phyloP scores from a whole-genome alignment of 306 rosid species.

The Herpetospermum pedunculosum region DNA sequence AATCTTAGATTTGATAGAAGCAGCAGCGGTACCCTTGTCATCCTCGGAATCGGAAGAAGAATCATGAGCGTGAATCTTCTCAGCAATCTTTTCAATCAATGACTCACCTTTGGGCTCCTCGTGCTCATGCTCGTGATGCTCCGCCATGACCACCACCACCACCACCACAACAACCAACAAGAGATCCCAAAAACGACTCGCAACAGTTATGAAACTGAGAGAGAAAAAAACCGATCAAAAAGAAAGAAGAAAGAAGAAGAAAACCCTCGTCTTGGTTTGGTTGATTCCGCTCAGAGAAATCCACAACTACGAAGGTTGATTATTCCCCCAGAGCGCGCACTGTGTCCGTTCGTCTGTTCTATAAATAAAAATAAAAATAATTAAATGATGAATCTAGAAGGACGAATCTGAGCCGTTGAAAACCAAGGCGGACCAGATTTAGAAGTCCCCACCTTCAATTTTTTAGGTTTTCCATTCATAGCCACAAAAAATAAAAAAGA shows the following conservation, averaged over 20 bases:
- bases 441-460: not conserved
- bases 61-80: conserved; percentile 57
- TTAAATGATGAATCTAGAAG: not conserved
- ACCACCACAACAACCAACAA: not conserved
- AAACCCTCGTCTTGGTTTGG: not conserved
- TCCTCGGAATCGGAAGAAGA: conserved; percentile 46
- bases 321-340: not conserved
- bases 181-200: not conserved
- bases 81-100: conserved; percentile 49
- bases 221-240: not conserved
- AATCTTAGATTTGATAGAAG: conserved; percentile 39
- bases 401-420: not conserved
- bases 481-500: not conserved
- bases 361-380: too few relatives aligned
- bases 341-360: conserved; percentile 5
- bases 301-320: not conserved
- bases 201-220: not conserved
- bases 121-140: conserved; percentile 29
- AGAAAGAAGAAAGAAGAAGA: not conserved
- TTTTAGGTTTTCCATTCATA: conserved; percentile 9
- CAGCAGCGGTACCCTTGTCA: conserved; percentile 25
- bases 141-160: conserved; percentile 43
- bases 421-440: not conserved
- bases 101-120: conserved; percentile 45
- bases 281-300: not conserved